Evolutionary conservation across 2,329 filamentous ascomycete genomes (phyloP).

Genomic region (Aureobasidium leucospermi): DNA sequence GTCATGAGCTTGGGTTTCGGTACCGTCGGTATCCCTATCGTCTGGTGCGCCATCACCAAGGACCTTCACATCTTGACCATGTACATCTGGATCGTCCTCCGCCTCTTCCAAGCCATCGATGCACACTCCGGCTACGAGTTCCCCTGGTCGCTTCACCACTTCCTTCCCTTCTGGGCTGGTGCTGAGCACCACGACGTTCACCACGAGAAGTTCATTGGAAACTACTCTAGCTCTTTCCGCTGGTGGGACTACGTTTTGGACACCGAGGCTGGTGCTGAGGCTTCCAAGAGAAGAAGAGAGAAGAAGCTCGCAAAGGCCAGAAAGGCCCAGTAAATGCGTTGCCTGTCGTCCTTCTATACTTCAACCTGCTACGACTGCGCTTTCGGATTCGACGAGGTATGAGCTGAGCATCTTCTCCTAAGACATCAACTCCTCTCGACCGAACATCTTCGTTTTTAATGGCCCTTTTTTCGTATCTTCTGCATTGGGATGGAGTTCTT

Average conservation of each 20-base stretch:
- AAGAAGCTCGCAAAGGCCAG: conserved; percentile 63
- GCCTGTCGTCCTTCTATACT: not conserved
- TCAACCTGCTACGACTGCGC: not conserved
- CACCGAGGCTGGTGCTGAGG: conserved; percentile 86
- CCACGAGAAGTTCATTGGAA: conserved; percentile 97
- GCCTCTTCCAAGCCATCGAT: conserved; percentile 95
- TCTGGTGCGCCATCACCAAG: conserved; percentile 75
- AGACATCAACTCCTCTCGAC: not conserved
- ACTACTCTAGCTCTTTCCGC: conserved; percentile 95
- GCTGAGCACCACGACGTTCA: conserved; percentile 95
- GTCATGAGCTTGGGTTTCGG: conserved; percentile 90
- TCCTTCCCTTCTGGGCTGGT: conserved; percentile 96
- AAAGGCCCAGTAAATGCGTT: conserved; percentile 54
- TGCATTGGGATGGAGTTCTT: conserved; percentile 13
- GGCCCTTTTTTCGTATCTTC: conserved; percentile 6
- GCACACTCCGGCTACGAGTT: conserved; percentile 98
- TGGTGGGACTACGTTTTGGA: conserved; percentile 97
- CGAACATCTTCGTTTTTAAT: not conserved
- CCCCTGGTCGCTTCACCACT: conserved; percentile 91
- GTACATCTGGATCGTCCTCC: conserved; percentile 91
- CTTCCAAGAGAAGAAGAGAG: conserved; percentile 75
- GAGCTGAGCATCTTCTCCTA: not conserved
- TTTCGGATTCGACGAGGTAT: not conserved
- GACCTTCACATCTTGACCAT: conserved; percentile 94
- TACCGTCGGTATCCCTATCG: conserved; percentile 70